These are phyloP conservation scores for Marvania coccoides DNA, from an alignment of 139 green algal genomes.

Conservation along the genomic window DNA sequence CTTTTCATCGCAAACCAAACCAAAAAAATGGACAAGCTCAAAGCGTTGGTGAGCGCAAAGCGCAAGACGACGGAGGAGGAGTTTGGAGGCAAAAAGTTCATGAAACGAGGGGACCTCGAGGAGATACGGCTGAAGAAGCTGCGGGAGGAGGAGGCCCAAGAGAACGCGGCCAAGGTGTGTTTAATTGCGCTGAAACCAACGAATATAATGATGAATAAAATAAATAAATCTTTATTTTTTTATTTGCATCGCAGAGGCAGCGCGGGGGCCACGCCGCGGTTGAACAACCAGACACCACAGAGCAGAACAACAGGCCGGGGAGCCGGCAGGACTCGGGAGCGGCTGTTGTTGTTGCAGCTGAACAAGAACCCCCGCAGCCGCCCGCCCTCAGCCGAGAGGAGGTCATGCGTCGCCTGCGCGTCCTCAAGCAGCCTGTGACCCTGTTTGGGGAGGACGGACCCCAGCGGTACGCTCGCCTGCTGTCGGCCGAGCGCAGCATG, in stretches of 20 bases:
- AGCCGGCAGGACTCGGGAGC: neutral
- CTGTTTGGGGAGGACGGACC: constrained; percentile 86
- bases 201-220: no score
- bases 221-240: no score
- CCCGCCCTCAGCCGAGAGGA: constrained; percentile 58
- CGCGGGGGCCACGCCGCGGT: no score
- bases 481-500: constrained; percentile 50
- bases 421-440: constrained; percentile 77
- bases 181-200: no score
- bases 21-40: constrained; percentile 29
- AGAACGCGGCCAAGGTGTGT: constrained; percentile 30
- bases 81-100: constrained; percentile 36
- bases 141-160: constrained; percentile 34
- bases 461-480: constrained; percentile 47
- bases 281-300: neutral
- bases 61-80: constrained; percentile 23
- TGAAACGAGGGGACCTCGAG: constrained; percentile 39
- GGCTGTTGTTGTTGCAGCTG: neutral
- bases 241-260: no score
- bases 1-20: neutral
- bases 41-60: constrained; percentile 30
- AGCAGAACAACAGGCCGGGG: neutral
- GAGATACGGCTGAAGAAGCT: constrained; percentile 23
- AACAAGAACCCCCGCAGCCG: constrained; percentile 1
- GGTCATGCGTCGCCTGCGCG: constrained; percentile 75